Evolutionary conservation across 345 rosid species (phyloP), one percentile per base, ranked within the genome.

Genomic region (Populus deltoides): DNA sequence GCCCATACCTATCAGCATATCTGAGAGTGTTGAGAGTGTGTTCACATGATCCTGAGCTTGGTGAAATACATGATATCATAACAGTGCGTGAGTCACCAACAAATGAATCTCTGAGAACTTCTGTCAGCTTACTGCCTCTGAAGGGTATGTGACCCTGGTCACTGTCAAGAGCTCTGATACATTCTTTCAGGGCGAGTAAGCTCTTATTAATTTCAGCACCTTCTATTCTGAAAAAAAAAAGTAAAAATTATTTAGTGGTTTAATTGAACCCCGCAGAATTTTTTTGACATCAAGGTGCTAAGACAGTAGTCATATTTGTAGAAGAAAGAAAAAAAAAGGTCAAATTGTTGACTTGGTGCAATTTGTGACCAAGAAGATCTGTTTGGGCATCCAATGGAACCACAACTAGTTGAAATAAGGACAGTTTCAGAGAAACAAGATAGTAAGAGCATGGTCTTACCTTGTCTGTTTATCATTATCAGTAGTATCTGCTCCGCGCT

Each of bases 401-500:
- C 31, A 84, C 80, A 20, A 57, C 29, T 15, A 70, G 29, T 61
- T 25, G 29, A 65, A 9, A 55, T 9, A 7, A 71, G 43, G 70
- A 47, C 41, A 38, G 38, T 61, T 47, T 57, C 36, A 66, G 24
- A 35, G 9, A 65, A 53, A 35, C 62, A 51, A 53, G 12, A 22
- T 31, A 36, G n/a, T 39, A 12, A 24, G 67, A 73, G n/a, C 11
- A 49, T 24, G 24, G 31, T 27, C 16, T 75, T 75, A 90, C 94
- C 94, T 89, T 25, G 94, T 90, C 57, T 85, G 90, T 78, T 89
- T 88, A 78, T 90, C 91, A 84, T 89, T 90, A 66, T 90, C 94
- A 51, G 90, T 90, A 20, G 94, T 90, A 84, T 90, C 94, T 38
- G 92, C 92, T 66, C 94, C 94, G 4, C 91, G 90, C 83, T 90